Percentiles rank a stretch among this genome's conserved stretches.
phyloP scores from a whole-genome alignment of 495 filamentous ascomycete species.

The Podospora fimiseda region DNA sequence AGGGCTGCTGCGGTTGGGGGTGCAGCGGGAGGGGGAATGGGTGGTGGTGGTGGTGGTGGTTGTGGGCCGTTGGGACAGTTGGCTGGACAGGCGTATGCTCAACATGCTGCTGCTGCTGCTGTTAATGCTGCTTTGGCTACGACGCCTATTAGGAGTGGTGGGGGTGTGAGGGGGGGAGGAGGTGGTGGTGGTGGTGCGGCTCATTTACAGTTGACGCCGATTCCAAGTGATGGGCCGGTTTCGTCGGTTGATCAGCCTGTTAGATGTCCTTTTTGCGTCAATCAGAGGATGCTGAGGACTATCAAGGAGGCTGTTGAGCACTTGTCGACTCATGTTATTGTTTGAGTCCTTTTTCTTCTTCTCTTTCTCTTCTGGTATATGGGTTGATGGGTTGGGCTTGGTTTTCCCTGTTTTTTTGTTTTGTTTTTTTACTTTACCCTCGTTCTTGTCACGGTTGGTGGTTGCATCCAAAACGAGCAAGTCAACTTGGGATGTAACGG shows the following conservation, averaged over 20 bases:
- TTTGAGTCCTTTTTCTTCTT: conserved; percentile 22
- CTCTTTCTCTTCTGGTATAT: too few species aligned
- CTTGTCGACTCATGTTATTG: conserved; percentile 52
- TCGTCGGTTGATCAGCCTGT: conserved; percentile 42
- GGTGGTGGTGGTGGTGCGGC: conserved; percentile 13
- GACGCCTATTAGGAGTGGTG: conserved; percentile 9
- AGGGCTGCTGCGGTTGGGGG: too few species aligned
- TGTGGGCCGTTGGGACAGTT: conserved; percentile 29
- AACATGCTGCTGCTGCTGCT: conserved; percentile 24
- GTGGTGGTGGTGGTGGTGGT: conserved; percentile 39
- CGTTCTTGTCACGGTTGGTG: too few species aligned
- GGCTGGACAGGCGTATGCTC: conserved; percentile 27
- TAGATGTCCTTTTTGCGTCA: conserved; percentile 51
- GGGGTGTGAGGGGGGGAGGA: conserved; percentile 7
- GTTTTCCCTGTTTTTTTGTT: too few species aligned
- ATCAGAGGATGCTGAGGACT: conserved; percentile 49
- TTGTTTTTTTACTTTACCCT: too few species aligned
- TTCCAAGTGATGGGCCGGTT: conserved; percentile 38
- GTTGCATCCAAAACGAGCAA: too few species aligned
- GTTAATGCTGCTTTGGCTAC: conserved; percentile 13
- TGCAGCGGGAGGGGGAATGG: too few species aligned
- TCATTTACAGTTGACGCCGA: conserved; percentile 45
- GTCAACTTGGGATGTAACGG: too few species aligned
- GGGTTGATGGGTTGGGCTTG: too few species aligned
- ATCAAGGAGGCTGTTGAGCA: conserved; percentile 56